Conservation (phyloP, 495 filamentous ascomycete genomes). For the Tetracladium marchalianum region DNA sequence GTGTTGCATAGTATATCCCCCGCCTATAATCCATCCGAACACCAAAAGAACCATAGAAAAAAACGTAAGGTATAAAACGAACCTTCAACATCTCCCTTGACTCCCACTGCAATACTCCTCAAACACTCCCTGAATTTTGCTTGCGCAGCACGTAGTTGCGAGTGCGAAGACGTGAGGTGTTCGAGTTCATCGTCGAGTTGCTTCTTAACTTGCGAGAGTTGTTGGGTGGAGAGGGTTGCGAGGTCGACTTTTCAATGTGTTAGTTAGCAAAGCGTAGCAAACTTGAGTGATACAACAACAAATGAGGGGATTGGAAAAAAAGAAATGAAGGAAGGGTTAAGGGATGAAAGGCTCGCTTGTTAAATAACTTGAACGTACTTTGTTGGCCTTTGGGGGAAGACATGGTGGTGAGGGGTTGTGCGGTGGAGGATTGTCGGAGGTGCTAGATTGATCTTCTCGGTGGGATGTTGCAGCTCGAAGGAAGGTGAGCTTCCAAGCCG, state of each 20-base stretch:
- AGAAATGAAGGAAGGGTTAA: neutral
- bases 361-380: no score
- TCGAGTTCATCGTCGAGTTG: constrained; percentile 92
- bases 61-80: neutral
- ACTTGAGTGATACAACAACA: no score
- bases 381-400: constrained; percentile 14
- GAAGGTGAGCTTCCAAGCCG: neutral
- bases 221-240: constrained; percentile 37
- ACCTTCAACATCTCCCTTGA: constrained; percentile 16
- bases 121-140: constrained; percentile 88
- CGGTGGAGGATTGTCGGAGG: neutral
- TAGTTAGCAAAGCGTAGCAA: neutral
- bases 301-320: neutral
- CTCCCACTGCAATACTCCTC: constrained; percentile 17
- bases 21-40: no score
- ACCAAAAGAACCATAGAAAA: neutral
- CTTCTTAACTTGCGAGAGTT: constrained; percentile 65
- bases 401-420: constrained; percentile 6
- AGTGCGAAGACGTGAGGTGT: constrained; percentile 81
- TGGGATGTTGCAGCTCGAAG: neutral
- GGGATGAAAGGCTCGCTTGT: constrained; percentile 1
- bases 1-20: no score
- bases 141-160: constrained; percentile 81
- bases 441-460: neutral
- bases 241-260: constrained; percentile 21